Evolutionary conservation across 352 stramenopile genomes (phyloP).

Genomic region (Globisporangium orthogonon): DNA sequence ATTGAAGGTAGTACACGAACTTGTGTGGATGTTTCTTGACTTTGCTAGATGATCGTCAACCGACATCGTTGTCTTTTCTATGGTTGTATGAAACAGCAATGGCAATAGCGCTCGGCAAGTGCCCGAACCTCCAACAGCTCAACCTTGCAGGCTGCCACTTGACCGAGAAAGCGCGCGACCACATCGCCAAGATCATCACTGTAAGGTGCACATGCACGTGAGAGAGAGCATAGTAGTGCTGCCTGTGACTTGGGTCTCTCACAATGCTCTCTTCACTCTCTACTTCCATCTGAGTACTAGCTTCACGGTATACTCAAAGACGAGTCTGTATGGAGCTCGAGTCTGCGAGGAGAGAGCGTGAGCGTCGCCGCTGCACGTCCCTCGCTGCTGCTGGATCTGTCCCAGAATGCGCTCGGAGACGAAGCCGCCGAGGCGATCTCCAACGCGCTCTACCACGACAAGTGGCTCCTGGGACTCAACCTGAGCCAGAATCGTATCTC

Average conservation of each 20-base stretch:
- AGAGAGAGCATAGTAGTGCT: not conserved
- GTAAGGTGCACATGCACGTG: slow-evolving; percentile 7
- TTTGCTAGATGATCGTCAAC: not conserved
- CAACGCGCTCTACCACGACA: slow-evolving; percentile 56
- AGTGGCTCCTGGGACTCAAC: slow-evolving; percentile 55
- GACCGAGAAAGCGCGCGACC: slow-evolving; percentile 40
- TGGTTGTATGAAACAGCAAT: slow-evolving; percentile 17
- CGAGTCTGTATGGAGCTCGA: slow-evolving; percentile 50
- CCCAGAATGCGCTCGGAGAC: slow-evolving; percentile 38
- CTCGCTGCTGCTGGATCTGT: slow-evolving; percentile 38
- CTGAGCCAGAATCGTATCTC: slow-evolving; percentile 37
- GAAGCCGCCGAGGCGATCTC: slow-evolving; percentile 27
- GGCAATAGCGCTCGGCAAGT: slow-evolving; percentile 33
- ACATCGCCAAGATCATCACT: slow-evolving; percentile 57
- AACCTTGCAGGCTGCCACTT: slow-evolving; percentile 36
- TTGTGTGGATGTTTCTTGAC: not conserved
- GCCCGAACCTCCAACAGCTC: slow-evolving; percentile 29
- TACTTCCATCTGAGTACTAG: slow-evolving; percentile 11
- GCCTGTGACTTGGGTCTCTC: not conserved
- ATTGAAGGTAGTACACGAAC: slow-evolving; percentile 11
- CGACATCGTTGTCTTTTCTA: no score
- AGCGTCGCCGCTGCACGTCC: slow-evolving; percentile 5
- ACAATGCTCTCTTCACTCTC: not conserved
- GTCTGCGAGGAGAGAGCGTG: slow-evolving; percentile 26
- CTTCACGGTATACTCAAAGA: slow-evolving; percentile 47